phyloP scores from a whole-genome alignment of 805 yeast species.

The Wickerhamiella kurtzmanii region DNA sequence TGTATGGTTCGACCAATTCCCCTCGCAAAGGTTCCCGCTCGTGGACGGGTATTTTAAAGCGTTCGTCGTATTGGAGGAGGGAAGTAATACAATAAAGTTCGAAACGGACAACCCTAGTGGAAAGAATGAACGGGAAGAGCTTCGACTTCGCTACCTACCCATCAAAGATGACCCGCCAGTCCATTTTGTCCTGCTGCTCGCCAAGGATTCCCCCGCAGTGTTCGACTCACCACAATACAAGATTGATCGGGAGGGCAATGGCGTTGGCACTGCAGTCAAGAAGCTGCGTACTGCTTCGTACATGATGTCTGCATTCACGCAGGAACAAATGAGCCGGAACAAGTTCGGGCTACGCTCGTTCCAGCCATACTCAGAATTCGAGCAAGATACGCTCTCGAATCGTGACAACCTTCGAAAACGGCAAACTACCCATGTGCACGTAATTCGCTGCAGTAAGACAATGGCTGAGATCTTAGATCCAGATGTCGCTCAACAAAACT shows the following conservation, averaged over 20 bases:
- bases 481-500: conserved; percentile 76
- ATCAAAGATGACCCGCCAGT: conserved; percentile 55
- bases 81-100: conserved; percentile 46
- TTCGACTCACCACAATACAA: conserved; percentile 53
- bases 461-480: conserved; percentile 62
- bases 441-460: conserved; percentile 53
- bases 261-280: conserved; percentile 52
- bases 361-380: conserved; percentile 55
- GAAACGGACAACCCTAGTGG: conserved; percentile 22
- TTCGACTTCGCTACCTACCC: conserved; percentile 40
- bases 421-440: conserved; percentile 63
- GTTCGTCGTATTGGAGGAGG: conserved; percentile 53
- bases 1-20: conserved; percentile 37
- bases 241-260: conserved; percentile 40
- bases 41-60: conserved; percentile 63
- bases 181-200: conserved; percentile 68
- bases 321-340: conserved; percentile 69
- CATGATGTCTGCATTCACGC: conserved; percentile 81
- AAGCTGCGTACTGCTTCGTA: conserved; percentile 74
- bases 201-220: conserved; percentile 53
- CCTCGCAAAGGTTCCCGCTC: conserved; percentile 60
- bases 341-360: conserved; percentile 73
- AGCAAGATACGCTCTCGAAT: conserved; percentile 38
- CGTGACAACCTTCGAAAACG: conserved; percentile 32
- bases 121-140: conserved; percentile 11